A percentile compares a stretch with the other conserved stretches of the same genome.
Conservation (phyloP, 73 alveolate genomes). For the Tetrahymena thermophila region DNA sequence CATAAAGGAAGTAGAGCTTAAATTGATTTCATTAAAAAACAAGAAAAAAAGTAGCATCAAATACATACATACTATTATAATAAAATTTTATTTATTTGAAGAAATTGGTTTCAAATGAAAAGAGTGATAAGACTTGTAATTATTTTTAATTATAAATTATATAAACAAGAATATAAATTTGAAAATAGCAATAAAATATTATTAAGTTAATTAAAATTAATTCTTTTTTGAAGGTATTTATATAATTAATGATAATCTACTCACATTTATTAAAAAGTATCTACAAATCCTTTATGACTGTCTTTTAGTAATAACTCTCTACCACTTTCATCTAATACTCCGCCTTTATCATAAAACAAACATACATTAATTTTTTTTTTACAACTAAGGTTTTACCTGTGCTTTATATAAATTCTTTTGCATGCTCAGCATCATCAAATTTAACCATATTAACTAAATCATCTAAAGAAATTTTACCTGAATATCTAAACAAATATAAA, state of each 20-base stretch:
- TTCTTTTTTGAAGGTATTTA: neutral
- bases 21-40: too few relatives aligned
- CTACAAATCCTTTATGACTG: neutral
- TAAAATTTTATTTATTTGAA: too few relatives aligned
- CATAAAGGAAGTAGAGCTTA: too few relatives aligned
- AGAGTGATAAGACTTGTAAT: neutral
- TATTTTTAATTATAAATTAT: too few relatives aligned
- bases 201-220: neutral
- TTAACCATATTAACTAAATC: neutral
- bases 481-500: neutral
- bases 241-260: neutral
- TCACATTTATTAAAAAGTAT: neutral
- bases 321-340: conserved; percentile 1
- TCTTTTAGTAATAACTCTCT: neutral
- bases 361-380: neutral
- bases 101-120: too few relatives aligned
- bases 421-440: neutral
- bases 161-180: neutral
- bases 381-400: neutral
- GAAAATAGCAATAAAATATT: neutral
- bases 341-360: neutral
- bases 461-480: neutral
- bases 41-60: too few relatives aligned
- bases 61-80: too few relatives aligned
- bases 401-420: neutral